Evolutionary conservation across 2,329 filamentous ascomycete species (phyloP).

Genomic region (Aspergillus ochraceoroseus): DNA sequence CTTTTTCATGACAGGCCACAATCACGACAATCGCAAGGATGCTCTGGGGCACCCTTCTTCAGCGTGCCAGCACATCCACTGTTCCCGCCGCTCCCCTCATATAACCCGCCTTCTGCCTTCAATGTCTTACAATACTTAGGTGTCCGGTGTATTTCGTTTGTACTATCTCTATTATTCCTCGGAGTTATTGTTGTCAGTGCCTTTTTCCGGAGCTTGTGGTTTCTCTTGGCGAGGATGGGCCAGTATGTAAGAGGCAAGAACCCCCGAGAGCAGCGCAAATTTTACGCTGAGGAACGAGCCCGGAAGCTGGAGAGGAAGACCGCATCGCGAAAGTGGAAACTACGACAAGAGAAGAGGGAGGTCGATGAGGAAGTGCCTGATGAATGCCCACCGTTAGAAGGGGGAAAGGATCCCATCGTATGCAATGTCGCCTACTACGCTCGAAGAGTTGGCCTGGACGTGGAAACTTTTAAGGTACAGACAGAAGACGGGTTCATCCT

Average conservation of each 20-base stretch:
- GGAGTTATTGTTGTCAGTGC: conserved; percentile 70
- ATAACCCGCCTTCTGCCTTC: conserved; percentile 66
- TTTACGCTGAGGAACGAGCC: conserved; percentile 66
- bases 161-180: conserved; percentile 74
- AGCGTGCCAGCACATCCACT: conserved; percentile 40
- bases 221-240: conserved; percentile 48
- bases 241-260: conserved; percentile 56
- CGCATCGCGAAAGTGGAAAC: conserved; percentile 59
- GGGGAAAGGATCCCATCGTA: conserved; percentile 70
- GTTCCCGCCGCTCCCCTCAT: conserved; percentile 78
- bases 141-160: conserved; percentile 64
- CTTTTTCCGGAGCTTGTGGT: conserved; percentile 61
- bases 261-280: conserved; percentile 59
- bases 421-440: conserved; percentile 85
- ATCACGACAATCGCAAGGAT: not conserved
- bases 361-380: conserved; percentile 37
- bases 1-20: conserved; percentile 9
- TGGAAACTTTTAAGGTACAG: conserved; percentile 76
- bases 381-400: conserved; percentile 70
- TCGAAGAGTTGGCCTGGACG: conserved; percentile 76
- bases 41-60: not conserved
- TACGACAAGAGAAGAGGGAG: conserved; percentile 39
- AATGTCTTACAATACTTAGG: conserved; percentile 60
- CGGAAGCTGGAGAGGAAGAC: conserved; percentile 55
- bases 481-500: conserved; percentile 94